A percentile compares a stretch with the other conserved stretches of the same genome.
Evolutionary conservation across 2,329 filamentous ascomycete genomes (phyloP).

Genomic region (Albophoma yamanashiensis): DNA sequence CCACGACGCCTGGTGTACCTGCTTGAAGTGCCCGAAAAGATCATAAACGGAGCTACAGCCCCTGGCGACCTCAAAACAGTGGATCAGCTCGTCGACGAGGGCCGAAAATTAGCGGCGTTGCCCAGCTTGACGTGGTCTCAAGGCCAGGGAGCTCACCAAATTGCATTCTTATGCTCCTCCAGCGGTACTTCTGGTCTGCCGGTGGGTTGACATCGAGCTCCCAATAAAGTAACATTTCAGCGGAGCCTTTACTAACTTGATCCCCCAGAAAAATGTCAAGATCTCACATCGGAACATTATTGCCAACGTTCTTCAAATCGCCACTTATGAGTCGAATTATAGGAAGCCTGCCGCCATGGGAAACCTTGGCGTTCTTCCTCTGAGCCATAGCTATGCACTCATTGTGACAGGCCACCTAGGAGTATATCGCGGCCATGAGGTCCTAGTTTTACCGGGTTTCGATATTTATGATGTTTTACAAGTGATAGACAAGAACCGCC

Average conservation of each 20-base stretch:
- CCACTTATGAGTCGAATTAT: conserved; percentile 22
- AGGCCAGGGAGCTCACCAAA: conserved; percentile 50
- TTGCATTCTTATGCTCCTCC: conserved; percentile 63
- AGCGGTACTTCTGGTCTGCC: conserved; percentile 65
- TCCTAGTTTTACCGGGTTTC: conserved; percentile 63
- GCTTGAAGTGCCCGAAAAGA: conserved; percentile 45
- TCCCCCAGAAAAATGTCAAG: conserved; percentile 61
- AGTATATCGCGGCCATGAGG: conserved; percentile 59
- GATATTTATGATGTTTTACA: conserved; percentile 52
- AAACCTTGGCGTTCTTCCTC: conserved; percentile 55
- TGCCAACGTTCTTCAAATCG: conserved; percentile 56
- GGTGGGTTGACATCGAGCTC: conserved; percentile 19
- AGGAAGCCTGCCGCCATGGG: not conserved
- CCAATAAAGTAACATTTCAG: accelerated
- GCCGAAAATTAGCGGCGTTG: conserved; percentile 27
- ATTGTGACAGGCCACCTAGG: conserved; percentile 57
- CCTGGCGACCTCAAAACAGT: conserved; percentile 55
- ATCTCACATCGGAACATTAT: conserved; percentile 68
- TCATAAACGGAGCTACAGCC: conserved; percentile 51
- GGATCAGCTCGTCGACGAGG: conserved; percentile 50
- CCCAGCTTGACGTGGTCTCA: conserved; percentile 42
- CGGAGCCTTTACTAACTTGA: not conserved
- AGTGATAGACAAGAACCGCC: conserved; percentile 56
- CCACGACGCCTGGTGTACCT: conserved; percentile 53
- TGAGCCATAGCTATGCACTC: conserved; percentile 70